Conservation (phyloP, 257 asterid species). For the Catharanthus roseus region DNA sequence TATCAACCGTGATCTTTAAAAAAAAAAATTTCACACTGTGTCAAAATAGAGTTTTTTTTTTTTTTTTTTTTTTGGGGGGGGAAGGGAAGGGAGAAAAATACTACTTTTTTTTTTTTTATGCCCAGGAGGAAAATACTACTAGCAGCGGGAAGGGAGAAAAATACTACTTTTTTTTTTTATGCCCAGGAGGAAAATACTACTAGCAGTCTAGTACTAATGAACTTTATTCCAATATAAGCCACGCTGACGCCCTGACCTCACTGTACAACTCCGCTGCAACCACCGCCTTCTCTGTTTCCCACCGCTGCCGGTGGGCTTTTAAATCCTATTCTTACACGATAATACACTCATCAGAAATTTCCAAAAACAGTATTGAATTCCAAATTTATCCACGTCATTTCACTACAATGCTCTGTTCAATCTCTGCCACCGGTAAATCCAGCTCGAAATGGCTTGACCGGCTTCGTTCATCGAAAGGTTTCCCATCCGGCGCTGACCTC, state of each 20-base stretch:
- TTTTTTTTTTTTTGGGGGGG: no score
- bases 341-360: background rate
- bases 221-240: background rate
- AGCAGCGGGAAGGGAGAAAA: no score
- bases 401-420: constrained; percentile 45
- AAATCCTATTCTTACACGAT: background rate
- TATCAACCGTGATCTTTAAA: no score
- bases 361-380: constrained; percentile 3
- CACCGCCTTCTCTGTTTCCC: no score
- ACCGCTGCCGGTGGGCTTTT: background rate
- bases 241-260: background rate
- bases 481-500: constrained; percentile 35
- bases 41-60: no score
- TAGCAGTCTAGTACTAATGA: no score
- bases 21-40: no score
- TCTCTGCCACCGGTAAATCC: constrained; percentile 47
- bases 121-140: no score
- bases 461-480: constrained; percentile 71
- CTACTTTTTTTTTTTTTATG: no score
- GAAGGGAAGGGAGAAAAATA: no score
- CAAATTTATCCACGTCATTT: background rate
- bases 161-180: no score
- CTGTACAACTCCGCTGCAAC: background rate
- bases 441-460: constrained; percentile 73
- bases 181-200: no score